Base-by-base conservation (phyloP, 106 monocot genomes). In the Cymbidium sinense region DNA sequence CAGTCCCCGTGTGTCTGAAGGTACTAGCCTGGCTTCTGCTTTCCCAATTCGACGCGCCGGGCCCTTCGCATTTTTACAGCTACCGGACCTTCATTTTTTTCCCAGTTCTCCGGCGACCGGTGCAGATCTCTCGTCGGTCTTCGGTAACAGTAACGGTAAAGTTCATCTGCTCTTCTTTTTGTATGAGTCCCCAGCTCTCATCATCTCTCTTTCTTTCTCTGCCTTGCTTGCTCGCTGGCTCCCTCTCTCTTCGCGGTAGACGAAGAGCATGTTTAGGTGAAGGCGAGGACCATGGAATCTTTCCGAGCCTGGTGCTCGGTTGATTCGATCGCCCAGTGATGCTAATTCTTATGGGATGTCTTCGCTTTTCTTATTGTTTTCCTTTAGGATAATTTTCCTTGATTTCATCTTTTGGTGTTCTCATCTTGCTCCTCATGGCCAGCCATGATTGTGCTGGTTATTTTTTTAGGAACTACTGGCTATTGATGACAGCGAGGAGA, bases 11-110 rank as follows among this genome's bases (percentile, higher is more conserved):
- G 61, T 11, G 61, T 7, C 61, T 27, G 61, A 33, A 67, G 31
- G 67, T 33, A 15, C 67, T 67, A 31, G 37, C 18, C 71, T 36
- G 35, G 34, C 71, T 71, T 35, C 71, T 71, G 15, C 35, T 71
- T 71, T 36, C 71, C 71, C 71, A 71, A 71, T 71, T 71, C n/a
- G 71, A 37, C 39, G 20, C 36, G 71, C 37, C 71, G 18, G 36
- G n/a, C 37, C 71, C 1, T 71, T n/a, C 37, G 35, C 21, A 39
- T 35, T 21, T 71, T 12, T n/a, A 37, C 71, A 21, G 71, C 37
- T 1, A 21, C 71, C 71, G 37, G 10, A 5, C 69, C 18, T 71
- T 12, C 35, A 20, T 35, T 15, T 1, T 34, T 10, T 10, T 6
- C 5, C 70, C 0, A 8, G 1, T 36, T 36, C 70, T 71, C 71